Evolutionary conservation across 2,329 filamentous ascomycete genomes (phyloP).

Genomic region (Acrodontium crateriforme): DNA sequence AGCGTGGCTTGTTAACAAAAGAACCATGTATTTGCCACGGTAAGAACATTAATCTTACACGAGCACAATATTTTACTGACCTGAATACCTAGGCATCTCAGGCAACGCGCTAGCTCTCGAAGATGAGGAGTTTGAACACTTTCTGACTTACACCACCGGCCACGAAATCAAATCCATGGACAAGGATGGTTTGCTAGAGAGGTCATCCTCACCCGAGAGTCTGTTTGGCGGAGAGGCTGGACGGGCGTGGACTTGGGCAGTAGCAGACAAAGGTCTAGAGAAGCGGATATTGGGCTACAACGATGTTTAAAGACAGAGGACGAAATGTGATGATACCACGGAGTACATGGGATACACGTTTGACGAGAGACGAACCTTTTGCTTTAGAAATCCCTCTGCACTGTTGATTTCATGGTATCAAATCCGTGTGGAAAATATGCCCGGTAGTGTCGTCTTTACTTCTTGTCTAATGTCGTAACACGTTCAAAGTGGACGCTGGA

Average conservation of each 20-base stretch:
- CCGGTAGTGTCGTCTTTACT: too few species aligned
- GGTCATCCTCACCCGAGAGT: constrained; percentile 35
- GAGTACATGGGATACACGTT: too few species aligned
- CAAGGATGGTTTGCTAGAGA: constrained; percentile 38
- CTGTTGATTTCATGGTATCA: too few species aligned
- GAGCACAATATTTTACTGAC: constrained; percentile 1
- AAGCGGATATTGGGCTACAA: constrained; percentile 38
- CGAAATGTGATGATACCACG: too few species aligned
- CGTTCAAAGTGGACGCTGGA: too few species aligned
- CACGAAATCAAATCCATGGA: constrained; percentile 42
- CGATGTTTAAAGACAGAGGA: constrained; percentile 33
- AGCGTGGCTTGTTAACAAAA: constrained; percentile 47
- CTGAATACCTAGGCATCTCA: constrained; percentile 34
- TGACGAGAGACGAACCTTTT: too few species aligned
- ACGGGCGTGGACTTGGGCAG: constrained; percentile 32
- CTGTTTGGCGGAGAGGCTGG: constrained; percentile 33
- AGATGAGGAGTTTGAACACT: constrained; percentile 39
- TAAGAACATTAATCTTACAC: constrained; percentile 4
- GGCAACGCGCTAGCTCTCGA: constrained; percentile 48
- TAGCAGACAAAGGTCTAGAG: constrained; percentile 29
- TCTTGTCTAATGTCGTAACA: too few species aligned
- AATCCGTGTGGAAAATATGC: too few species aligned
- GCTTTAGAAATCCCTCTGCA: too few species aligned
- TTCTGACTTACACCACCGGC: constrained; percentile 43
- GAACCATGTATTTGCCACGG: constrained; percentile 51